Base-by-base conservation (phyloP, 192 early-diverging fungal species). In the Podila epicladia region DNA sequence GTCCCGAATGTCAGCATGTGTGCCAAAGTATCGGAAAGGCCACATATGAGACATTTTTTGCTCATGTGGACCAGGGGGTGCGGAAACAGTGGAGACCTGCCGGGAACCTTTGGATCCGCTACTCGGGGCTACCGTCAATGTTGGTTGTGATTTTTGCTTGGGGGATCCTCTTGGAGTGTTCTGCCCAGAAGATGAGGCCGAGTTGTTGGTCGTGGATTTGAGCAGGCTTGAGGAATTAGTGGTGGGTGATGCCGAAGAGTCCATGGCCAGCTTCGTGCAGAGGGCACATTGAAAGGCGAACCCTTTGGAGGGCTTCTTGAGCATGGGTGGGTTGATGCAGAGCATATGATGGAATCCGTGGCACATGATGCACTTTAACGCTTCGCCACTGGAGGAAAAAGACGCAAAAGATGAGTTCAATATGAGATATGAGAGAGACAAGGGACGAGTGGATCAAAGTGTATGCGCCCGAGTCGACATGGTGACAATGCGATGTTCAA, bases 11-110 rank as follows among this genome's bases (percentile, higher is more conserved):
- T 93, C 88, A 0, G 92, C 89, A 77, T 95, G 91, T 24, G 94
- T 88, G 19, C 95, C 95, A 86, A 96, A 94, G 72, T 97, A 97
- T 17, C 93, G 87, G 71, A 92, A 97, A 12, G 96, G 96, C 95
- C 95, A 97, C 84, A 91, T 85, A 19, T 90, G 85, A 17, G 90
- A 89, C 69, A 84, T 85, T 28, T 60, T 82, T n/a, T 82, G 79
- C 60, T 84, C 72, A 75, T 89, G 57, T 63, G 86, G 79, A 83
- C 84, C 82, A 49, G 82, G 64, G 48, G 85, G 29, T 75, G 77
- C 58, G 7, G 62, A 17, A 28, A 38, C 41, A 17, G 26, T 65
- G 24, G 60, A 28, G 0, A 32, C 20, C 19, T 37, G 35, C 9
- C 26, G 9, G 0, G 49, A 32, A 5, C 35, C 64, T 41, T 12